Conservation (phyloP, 2,329 filamentous ascomycete genomes). For the Pseudogymnoascus sp. region DNA sequence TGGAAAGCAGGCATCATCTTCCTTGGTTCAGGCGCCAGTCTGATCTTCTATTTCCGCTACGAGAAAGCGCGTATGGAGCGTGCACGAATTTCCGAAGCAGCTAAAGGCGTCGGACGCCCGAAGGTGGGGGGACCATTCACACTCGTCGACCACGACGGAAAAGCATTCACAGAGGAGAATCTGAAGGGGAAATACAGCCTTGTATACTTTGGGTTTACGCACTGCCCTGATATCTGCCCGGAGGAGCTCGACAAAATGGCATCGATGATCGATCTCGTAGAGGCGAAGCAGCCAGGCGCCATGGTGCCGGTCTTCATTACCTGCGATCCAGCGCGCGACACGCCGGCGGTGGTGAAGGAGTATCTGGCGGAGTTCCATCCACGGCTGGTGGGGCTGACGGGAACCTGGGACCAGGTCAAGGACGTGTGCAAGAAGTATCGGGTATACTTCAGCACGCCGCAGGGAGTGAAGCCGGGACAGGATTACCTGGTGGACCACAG, state of each 20-base stretch:
- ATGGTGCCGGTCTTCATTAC: slow-evolving; percentile 71
- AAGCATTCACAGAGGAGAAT: slow-evolving; percentile 67
- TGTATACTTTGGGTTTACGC: slow-evolving; percentile 97
- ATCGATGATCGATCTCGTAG: slow-evolving; percentile 74
- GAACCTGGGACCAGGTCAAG: slow-evolving; percentile 90
- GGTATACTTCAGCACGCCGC: slow-evolving; percentile 93
- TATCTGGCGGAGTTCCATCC: slow-evolving; percentile 91
- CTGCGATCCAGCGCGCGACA: slow-evolving; percentile 89
- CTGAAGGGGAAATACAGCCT: slow-evolving; percentile 80
- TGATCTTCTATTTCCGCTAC: slow-evolving; percentile 85
- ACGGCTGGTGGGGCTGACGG: slow-evolving; percentile 79
- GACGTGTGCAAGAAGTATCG: slow-evolving; percentile 90
- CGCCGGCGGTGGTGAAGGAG: slow-evolving; percentile 70
- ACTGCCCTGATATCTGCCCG: slow-evolving; percentile 97
- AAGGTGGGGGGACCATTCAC: slow-evolving; percentile 87
- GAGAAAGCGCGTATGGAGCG: slow-evolving; percentile 90
- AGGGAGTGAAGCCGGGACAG: slow-evolving; percentile 80
- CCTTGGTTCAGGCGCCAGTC: slow-evolving; percentile 64
- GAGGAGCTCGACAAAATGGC: slow-evolving; percentile 99
- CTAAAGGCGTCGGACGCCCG: slow-evolving; percentile 85
- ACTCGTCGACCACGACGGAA: slow-evolving; percentile 74
- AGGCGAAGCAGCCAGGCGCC: slow-evolving; percentile 38
- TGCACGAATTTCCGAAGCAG: slow-evolving; percentile 80
- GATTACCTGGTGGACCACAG: slow-evolving; percentile 98
- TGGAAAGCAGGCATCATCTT: slow-evolving; percentile 86